These are phyloP conservation scores for Cairneyella variabilis DNA, from an alignment of 495 filamentous ascomycete species.

Conservation along the genomic window DNA sequence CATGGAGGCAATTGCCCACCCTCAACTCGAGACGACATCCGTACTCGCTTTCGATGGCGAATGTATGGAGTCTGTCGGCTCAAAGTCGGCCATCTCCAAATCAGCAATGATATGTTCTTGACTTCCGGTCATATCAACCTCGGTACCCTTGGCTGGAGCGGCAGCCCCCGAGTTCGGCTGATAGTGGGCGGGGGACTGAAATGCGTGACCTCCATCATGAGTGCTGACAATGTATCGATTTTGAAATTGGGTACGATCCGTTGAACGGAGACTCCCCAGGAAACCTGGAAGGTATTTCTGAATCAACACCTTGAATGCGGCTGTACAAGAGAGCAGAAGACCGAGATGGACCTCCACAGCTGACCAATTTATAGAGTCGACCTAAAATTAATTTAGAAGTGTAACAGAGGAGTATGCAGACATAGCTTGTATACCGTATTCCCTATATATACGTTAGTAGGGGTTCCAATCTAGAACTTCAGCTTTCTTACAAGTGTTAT, in stretches of 20 bases:
- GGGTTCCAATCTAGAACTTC: background rate
- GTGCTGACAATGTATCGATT: background rate
- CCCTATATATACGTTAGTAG: background rate
- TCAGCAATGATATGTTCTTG: background rate
- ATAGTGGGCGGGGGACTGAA: background rate
- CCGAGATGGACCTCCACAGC: background rate
- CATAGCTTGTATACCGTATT: background rate
- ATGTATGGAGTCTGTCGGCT: conserved; percentile 1
- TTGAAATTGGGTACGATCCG: background rate
- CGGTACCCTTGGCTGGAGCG: background rate
- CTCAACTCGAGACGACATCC: background rate
- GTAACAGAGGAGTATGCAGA: background rate
- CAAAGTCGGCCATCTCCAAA: conserved; percentile 3
- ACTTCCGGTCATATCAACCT: background rate
- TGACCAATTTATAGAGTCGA: background rate
- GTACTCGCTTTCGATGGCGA: conserved; percentile 1
- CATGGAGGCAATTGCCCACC: background rate
- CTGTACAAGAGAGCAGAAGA: background rate
- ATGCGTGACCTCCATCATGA: background rate
- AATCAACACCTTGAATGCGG: background rate
- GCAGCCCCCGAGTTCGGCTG: background rate
- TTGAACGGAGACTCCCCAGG: background rate
- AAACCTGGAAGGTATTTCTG: background rate
- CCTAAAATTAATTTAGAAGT: background rate
- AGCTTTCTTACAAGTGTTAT: background rate